A percentile compares a stretch with the other conserved stretches of the same genome.
Evolutionary conservation across 2,329 filamentous ascomycete genomes (phyloP).

Genomic region (Hirsutella minnesotensis): DNA sequence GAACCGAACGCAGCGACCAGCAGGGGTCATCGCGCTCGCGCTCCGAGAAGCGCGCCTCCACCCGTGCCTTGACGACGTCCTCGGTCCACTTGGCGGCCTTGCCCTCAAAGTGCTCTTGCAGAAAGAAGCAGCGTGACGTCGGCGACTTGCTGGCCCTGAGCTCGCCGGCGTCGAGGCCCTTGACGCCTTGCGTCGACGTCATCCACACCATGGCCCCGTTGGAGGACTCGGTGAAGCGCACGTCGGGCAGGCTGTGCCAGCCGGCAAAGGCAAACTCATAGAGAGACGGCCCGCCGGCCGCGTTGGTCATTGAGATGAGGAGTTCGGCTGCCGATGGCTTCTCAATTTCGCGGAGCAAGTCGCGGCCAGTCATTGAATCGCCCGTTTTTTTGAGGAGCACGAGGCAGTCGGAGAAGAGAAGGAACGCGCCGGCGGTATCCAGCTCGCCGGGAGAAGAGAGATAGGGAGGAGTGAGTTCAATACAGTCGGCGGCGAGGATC

Average conservation of each 20-base stretch:
- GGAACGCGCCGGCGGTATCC: constrained; percentile 55
- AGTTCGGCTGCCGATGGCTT: constrained; percentile 57
- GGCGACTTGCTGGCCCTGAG: constrained; percentile 30
- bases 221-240: constrained; percentile 61
- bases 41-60: constrained; percentile 78
- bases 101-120: constrained; percentile 66
- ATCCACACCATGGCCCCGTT: constrained; percentile 57
- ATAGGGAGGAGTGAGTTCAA: constrained; percentile 67
- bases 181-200: constrained; percentile 50
- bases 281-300: constrained; percentile 44
- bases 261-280: constrained; percentile 68
- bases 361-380: constrained; percentile 56
- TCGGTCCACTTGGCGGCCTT: constrained; percentile 69
- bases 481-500: constrained; percentile 68
- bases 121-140: constrained; percentile 56
- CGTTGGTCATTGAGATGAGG: constrained; percentile 52
- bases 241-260: constrained; percentile 55
- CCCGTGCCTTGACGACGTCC: constrained; percentile 73
- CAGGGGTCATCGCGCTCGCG: constrained; percentile 67
- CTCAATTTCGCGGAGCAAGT: constrained; percentile 74
- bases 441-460: constrained; percentile 25
- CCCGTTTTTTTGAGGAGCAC: constrained; percentile 63
- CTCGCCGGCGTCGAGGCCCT: constrained; percentile 36
- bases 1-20: constrained; percentile 68
- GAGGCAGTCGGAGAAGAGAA: constrained; percentile 76